A percentile compares a stretch with the other conserved stretches of the same genome.
phyloP scores from a whole-genome alignment of 2,329 filamentous ascomycete genomes.

The Colletotrichum graminicola region DNA sequence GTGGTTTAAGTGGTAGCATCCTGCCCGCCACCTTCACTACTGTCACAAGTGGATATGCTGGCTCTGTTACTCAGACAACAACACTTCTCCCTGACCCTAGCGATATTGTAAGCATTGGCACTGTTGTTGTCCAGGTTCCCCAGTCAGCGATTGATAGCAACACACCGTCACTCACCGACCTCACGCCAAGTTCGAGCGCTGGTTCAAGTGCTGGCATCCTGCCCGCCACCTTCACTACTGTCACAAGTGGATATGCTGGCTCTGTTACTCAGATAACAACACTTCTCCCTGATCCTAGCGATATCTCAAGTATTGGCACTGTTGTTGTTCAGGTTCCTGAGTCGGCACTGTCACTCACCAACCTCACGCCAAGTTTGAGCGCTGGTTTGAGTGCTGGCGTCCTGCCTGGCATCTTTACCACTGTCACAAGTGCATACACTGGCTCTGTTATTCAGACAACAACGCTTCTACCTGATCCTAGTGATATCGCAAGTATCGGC shows the following conservation, averaged over 20 bases:
- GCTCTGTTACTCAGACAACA: slow-evolving; percentile 18
- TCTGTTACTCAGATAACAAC: slow-evolving; percentile 20
- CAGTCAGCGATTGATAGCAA: no score
- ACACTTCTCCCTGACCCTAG: not conserved
- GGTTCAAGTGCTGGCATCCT: no score
- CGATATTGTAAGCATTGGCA: not conserved
- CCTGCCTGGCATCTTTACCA: not conserved
- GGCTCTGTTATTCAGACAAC: slow-evolving; percentile 22
- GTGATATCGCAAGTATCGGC: not conserved
- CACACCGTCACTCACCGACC: no score
- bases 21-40: not conserved
- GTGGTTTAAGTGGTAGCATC: no score
- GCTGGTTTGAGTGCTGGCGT: no score
- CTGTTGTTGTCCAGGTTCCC: slow-evolving; percentile 19
- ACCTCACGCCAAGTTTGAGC: not conserved
- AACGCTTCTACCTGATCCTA: not conserved
- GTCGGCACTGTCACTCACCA: not conserved
- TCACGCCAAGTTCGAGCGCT: not conserved
- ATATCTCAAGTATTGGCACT: not conserved
- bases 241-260: slow-evolving; percentile 23
- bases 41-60: slow-evolving; percentile 16
- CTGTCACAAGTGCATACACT: slow-evolving; percentile 12
- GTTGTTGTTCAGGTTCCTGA: slow-evolving; percentile 14
- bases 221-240: not conserved
- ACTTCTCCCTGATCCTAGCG: not conserved